Evolutionary conservation across 306 rosid species (phyloP).

Genomic region (Morella rubra): DNA sequence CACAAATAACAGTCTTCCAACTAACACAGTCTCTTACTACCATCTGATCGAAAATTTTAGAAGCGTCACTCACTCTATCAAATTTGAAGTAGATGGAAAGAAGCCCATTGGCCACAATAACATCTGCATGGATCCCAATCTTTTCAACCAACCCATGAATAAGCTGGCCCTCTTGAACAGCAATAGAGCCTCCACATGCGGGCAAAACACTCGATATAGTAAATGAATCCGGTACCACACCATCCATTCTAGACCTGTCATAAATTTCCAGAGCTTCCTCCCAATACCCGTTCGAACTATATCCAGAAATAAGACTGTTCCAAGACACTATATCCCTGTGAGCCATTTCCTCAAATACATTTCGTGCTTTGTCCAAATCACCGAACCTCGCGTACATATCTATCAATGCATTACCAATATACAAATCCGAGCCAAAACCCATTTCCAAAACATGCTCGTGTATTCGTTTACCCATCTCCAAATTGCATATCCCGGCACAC

Average conservation of each 20-base stretch:
- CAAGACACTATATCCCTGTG: conserved; percentile 29
- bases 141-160: conserved; percentile 33
- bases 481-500: conserved; percentile 33
- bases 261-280: conserved; percentile 34
- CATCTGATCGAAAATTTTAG: conserved; percentile 53
- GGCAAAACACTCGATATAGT: conserved; percentile 29
- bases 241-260: conserved; percentile 14
- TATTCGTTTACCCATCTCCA: conserved; percentile 22
- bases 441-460: conserved; percentile 22
- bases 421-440: conserved; percentile 31
- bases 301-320: conserved; percentile 42
- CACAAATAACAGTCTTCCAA: conserved; percentile 67
- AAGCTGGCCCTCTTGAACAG: conserved; percentile 25
- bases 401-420: conserved; percentile 35
- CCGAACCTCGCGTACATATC: conserved; percentile 37
- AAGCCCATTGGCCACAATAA: conserved; percentile 36
- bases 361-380: conserved; percentile 23
- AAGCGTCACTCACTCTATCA: conserved; percentile 27
- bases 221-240: conserved; percentile 28
- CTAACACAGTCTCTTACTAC: conserved; percentile 47
- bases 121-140: conserved; percentile 31
- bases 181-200: conserved; percentile 31
- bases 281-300: conserved; percentile 39
- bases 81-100: conserved; percentile 41
- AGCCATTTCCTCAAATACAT: conserved; percentile 39